Base-by-base conservation (phyloP, 2,329 filamentous ascomycete species). In the Pseudophaeomoniella oleicola region DNA sequence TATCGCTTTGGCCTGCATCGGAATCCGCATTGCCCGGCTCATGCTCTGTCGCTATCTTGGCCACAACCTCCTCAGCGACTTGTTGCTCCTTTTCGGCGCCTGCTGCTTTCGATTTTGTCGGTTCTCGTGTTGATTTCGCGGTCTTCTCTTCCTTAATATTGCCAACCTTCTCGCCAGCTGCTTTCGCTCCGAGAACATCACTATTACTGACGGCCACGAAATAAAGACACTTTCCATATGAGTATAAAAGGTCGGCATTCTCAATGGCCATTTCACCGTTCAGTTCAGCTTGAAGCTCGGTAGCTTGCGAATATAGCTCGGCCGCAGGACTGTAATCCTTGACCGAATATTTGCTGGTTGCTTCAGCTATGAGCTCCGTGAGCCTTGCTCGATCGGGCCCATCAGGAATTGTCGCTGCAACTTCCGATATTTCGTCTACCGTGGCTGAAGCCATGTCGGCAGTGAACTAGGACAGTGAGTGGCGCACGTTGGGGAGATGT, bases 141-240 rank as follows among this genome's bases (percentile, higher is more conserved):
- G 27, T 40, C 19, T 43, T 16, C 3, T 39, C 30, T 11, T 39
- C n/a, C 14, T 35, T 38, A 15, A 19, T 10, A 30, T 19, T 22
- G 16, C 34, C 44, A 30, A 50, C 19, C 34, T 50, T 63, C 32
- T 68, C 67, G 2, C 68, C 63, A 11, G 72, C 70, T 14, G 87
- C 81, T 51, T 81, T 81, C 19, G 81, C 83, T 39, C 90, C 90
- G 22, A 98, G 69, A 16, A 98, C 87, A 53, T 96, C 87, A 54
- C 86, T 94, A 59, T 93, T 94, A 56, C 76, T 79, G 56, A 96
- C 82, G 18, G 87, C 90, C 41, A 96, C 81, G 57, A 87, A 87
- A 69, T 93, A 96, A 14, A 98, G 66, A 39, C 85, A 85, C 54
- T 88, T 83, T 11, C 90, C 90, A 59, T 98, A 98, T 44, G 86